These are phyloP conservation scores for Acanthamoeba healyi DNA, from an alignment of 208 protist species.

Conservation along the genomic window DNA sequence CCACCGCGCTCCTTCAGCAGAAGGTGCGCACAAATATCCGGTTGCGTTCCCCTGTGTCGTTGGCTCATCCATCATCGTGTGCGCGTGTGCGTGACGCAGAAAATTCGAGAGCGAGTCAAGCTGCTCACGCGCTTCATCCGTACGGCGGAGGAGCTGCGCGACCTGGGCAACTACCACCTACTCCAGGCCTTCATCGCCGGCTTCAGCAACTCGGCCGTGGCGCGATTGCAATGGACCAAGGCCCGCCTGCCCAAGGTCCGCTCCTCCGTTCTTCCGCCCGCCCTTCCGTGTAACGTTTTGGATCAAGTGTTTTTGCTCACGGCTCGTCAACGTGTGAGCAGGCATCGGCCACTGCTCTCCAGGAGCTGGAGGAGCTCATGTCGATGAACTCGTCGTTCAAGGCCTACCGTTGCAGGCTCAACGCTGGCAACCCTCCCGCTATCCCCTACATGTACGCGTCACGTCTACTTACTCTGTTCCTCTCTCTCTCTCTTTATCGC, in stretches of 20 bases:
- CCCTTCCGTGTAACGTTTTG: background rate
- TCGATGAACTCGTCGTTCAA: slow-evolving; percentile 76
- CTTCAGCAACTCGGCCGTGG: slow-evolving; percentile 71
- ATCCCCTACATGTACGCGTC: slow-evolving; percentile 76
- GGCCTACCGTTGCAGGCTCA: slow-evolving; percentile 9
- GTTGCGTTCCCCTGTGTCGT: background rate
- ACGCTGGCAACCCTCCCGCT: slow-evolving; percentile 9
- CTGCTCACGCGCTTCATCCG: slow-evolving; percentile 54
- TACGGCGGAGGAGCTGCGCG: slow-evolving; percentile 68
- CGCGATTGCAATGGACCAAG: slow-evolving; percentile 73
- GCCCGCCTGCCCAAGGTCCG: slow-evolving; percentile 62
- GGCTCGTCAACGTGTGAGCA: background rate
- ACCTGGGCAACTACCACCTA: slow-evolving; percentile 69
- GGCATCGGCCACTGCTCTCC: background rate
- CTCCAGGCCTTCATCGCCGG: slow-evolving; percentile 71
- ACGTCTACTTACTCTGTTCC: too few relatives aligned
- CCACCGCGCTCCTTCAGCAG: slow-evolving; percentile 61
- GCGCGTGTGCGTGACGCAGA: too few relatives aligned
- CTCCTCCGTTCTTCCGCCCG: background rate
- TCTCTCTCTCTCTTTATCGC: background rate
- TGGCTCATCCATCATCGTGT: background rate
- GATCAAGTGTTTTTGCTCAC: background rate
- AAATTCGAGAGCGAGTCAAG: slow-evolving; percentile 73
- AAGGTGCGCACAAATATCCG: slow-evolving; percentile 1
- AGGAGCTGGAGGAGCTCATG: slow-evolving; percentile 68